phyloP scores from a whole-genome alignment of 2,329 filamentous ascomycete genomes.

The Albophoma yamanashiensis region DNA sequence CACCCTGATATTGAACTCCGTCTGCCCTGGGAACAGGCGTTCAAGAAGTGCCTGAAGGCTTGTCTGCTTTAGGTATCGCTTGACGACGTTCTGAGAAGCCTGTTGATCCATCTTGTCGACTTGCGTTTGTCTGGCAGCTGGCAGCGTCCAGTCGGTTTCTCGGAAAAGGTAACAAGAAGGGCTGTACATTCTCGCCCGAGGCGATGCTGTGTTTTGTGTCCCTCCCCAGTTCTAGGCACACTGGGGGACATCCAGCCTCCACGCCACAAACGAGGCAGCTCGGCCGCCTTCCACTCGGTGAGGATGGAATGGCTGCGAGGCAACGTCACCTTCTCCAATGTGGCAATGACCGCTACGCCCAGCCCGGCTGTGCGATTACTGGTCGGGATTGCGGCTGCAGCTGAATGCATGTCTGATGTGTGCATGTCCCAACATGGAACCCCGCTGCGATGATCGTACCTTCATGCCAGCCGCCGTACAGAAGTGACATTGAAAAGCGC shows the following conservation, averaged over 20 bases:
- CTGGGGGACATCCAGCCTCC: neutral
- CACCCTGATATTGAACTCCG: conserved; percentile 17
- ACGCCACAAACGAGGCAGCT: neutral
- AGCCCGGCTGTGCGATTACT: neutral
- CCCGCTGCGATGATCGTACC: neutral
- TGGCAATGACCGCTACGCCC: too few relatives aligned
- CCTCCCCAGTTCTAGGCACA: too few relatives aligned
- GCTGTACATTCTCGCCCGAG: neutral
- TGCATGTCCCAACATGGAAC: neutral
- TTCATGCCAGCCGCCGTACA: too few relatives aligned
- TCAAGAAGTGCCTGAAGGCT: conserved; percentile 14
- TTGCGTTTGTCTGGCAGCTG: too few relatives aligned
- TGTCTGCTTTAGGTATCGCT: conserved; percentile 14
- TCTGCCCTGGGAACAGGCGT: conserved; percentile 12
- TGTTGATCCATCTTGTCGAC: too few relatives aligned
- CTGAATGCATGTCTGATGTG: neutral
- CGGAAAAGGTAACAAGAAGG: too few relatives aligned
- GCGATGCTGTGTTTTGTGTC: neutral
- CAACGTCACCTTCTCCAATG: too few relatives aligned
- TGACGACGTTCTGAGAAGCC: conserved; percentile 11
- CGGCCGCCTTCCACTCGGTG: neutral
- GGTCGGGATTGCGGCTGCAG: neutral
- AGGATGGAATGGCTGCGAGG: too few relatives aligned
- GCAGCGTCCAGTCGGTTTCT: too few relatives aligned
- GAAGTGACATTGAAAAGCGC: too few relatives aligned